phyloP scores from a whole-genome alignment of 2,329 filamentous ascomycete genomes.

The Calonectria henricotiae region DNA sequence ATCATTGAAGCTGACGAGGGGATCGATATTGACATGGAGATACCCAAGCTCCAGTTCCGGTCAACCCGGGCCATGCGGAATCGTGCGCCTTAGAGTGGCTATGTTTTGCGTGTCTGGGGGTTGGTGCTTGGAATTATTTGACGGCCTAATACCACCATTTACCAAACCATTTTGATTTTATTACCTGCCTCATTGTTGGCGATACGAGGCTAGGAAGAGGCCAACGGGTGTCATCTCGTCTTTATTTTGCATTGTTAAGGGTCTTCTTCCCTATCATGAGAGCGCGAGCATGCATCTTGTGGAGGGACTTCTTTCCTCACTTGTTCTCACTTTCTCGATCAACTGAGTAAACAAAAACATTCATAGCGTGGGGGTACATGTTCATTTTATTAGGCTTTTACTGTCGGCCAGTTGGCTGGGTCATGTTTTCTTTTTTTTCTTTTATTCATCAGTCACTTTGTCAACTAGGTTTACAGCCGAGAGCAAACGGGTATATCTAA shows the following conservation, averaged over 20 bases:
- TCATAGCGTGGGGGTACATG: conserved; percentile 52
- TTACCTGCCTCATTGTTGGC: conserved; percentile 41
- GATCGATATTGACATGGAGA: conserved; percentile 59
- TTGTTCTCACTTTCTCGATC: conserved; percentile 37
- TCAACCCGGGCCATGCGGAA: conserved; percentile 62
- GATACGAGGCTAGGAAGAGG: conserved; percentile 42
- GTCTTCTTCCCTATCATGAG: conserved; percentile 41
- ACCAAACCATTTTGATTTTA: conserved; percentile 33
- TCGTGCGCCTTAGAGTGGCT: conserved; percentile 52
- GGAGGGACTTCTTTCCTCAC: conserved; percentile 31
- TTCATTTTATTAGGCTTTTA: conserved; percentile 40
- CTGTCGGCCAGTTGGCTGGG: conserved; percentile 36
- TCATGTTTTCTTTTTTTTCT: conserved; percentile 39
- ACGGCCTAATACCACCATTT: conserved; percentile 23
- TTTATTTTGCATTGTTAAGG: conserved; percentile 38
- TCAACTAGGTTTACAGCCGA: conserved; percentile 47
- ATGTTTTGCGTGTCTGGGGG: conserved; percentile 44
- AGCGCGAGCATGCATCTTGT: conserved; percentile 43
- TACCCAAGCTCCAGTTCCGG: conserved; percentile 62
- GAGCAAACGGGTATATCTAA: conserved; percentile 48
- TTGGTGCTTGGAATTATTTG: conserved; percentile 41
- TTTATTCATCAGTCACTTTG: conserved; percentile 35
- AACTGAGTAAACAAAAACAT: conserved; percentile 45
- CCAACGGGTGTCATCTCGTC: conserved; percentile 25
- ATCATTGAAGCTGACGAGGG: conserved; percentile 63